Conservation (phyloP, 495 filamentous ascomycete genomes). For the Cercophora samala region DNA sequence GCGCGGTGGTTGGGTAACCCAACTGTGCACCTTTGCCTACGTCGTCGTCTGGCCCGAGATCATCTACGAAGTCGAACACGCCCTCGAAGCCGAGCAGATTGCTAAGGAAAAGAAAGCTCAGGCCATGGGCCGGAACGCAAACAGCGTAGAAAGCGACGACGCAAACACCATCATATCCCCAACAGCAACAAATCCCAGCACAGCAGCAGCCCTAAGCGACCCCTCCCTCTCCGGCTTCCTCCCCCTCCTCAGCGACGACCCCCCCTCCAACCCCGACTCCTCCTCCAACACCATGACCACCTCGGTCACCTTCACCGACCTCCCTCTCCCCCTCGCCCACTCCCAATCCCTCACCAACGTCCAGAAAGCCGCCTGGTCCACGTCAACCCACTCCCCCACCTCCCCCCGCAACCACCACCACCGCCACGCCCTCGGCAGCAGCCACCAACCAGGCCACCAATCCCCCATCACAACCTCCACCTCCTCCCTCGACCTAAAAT, state of each 20-base stretch:
- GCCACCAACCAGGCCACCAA: constrained; percentile 13
- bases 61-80: constrained; percentile 56
- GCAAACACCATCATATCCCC: constrained; percentile 7
- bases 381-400: constrained; percentile 16
- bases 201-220: constrained; percentile 21
- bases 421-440: constrained; percentile 6
- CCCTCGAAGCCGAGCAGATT: constrained; percentile 53
- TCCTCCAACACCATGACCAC: constrained; percentile 20
- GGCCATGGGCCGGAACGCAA: constrained; percentile 16
- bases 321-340: constrained; percentile 20
- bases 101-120: constrained; percentile 29
- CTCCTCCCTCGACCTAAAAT: constrained; percentile 5
- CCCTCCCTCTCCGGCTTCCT: constrained; percentile 26
- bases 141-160: constrained; percentile 23
- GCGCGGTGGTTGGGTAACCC: constrained; percentile 86
- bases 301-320: constrained; percentile 24
- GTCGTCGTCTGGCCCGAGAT: constrained; percentile 64
- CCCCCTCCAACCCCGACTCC: constrained; percentile 17
- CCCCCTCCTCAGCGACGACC: constrained; percentile 22
- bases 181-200: constrained; percentile 7
- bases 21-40: constrained; percentile 84
- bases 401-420: constrained; percentile 10
- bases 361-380: constrained; percentile 10
- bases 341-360: constrained; percentile 21
- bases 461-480: constrained; percentile 10